Percentiles rank a stretch among this genome's conserved stretches.
Evolutionary conservation across 176 grass and related monocot genomes (phyloP).

Genomic region (Triticum timopheevii): DNA sequence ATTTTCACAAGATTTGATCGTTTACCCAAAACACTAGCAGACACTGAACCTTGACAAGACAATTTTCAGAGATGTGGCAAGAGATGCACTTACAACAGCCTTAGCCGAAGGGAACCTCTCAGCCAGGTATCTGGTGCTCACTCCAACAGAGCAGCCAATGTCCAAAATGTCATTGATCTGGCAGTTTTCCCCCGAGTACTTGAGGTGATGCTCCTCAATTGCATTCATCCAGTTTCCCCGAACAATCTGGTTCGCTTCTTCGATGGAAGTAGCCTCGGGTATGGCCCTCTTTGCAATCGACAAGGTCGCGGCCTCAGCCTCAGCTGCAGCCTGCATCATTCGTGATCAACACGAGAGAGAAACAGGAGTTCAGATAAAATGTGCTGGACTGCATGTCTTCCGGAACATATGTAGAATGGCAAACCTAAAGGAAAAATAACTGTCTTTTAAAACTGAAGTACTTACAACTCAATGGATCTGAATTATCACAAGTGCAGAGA

Average conservation of each 20-base stretch:
- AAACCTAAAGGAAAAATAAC: no score
- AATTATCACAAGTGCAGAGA: neutral
- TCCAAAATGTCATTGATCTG: conserved; percentile 71
- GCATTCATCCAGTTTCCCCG: conserved; percentile 69
- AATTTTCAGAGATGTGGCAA: neutral
- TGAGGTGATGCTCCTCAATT: conserved; percentile 58
- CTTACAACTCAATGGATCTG: no score
- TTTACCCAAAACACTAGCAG: neutral
- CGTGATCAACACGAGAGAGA: neutral
- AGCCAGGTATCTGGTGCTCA: conserved; percentile 74
- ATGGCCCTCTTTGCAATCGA: conserved; percentile 79
- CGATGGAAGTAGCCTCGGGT: conserved; percentile 62
- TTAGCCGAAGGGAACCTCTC: conserved; percentile 70
- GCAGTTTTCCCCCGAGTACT: conserved; percentile 43
- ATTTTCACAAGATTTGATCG: neutral
- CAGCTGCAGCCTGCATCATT: conserved; percentile 69
- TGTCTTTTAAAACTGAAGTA: no score
- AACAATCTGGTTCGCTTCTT: conserved; percentile 65
- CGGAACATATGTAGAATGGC: no score
- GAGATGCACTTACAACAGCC: conserved; percentile 49
- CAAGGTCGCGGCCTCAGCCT: conserved; percentile 84
- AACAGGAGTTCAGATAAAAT: neutral
- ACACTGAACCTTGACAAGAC: neutral
- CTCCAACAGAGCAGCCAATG: conserved; percentile 85
- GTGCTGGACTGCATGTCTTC: no score